Base-by-base conservation (phyloP, 805 yeast species). In the Lipomyces kockii region DNA sequence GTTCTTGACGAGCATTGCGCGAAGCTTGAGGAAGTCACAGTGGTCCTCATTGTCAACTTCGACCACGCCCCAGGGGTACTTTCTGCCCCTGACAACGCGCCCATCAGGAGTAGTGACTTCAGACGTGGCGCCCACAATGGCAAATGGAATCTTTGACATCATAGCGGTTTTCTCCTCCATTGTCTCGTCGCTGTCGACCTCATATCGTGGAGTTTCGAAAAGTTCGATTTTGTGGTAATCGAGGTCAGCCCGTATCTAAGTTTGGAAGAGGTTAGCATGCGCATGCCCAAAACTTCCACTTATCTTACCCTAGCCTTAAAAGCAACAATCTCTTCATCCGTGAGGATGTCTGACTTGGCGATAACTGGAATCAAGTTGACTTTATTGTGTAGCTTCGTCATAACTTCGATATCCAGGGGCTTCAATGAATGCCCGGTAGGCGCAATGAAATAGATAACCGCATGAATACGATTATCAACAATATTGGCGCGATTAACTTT, bases 31-130 rank as follows among this genome's bases (percentile, higher is more conserved):
- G 78, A 94, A 95, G 80, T 94, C 99, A 78, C 92, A 90, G 78
- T 95, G 98, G 65, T 87, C 87, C 81, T 91, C 95, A 78, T 95
- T 94, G 78, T 92, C 98, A 73, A 95, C 93, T 80, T 95, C 98
- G 75, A 95, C 90, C 27, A 90, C 84, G 73, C 98, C 98, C 99
- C 99, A 95, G 69, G 98, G 98, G 78, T 94, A 94, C 70, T 86
- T 82, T 81, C 99, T 90, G 73, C 97, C 98, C 79, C 98, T 87
- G 57, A 93, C 96, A 56, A 78, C 72, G 78, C 91, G 85, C 54
- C 97, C 97, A 76, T 90, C 95, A 55, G 84, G 78, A 58, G 85
- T 83, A 54, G 83, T 80, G 73, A 87, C 87, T 46, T 90, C 88
- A 70, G 86, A 87, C 27, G 95, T 90, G 27, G 98, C 91, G 27